These are phyloP conservation scores for Hansenula lynferdii DNA, from an alignment of 1,139 yeast species.

Conservation along the genomic window DNA sequence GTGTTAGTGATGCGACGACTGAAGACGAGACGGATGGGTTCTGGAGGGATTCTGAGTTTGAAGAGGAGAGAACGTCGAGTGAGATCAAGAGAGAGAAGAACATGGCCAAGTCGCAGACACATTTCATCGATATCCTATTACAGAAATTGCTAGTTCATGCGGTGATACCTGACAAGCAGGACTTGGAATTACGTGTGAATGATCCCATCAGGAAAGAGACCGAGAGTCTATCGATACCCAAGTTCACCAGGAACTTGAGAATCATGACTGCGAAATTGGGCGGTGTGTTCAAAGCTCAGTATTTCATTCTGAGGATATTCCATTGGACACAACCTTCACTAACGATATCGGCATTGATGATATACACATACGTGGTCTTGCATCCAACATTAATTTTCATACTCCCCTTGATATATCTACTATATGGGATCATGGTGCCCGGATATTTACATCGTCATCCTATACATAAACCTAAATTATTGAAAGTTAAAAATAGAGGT, in stretches of 20 bases:
- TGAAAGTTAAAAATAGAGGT: conserved; percentile 46
- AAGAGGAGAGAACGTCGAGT: conserved; percentile 13
- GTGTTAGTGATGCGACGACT: conserved; percentile 15
- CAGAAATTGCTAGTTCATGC: conserved; percentile 47
- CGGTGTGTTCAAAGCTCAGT: conserved; percentile 48
- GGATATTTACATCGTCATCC: conserved; percentile 74
- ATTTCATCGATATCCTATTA: conserved; percentile 54
- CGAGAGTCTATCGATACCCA: conserved; percentile 47
- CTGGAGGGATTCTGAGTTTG: conserved; percentile 17
- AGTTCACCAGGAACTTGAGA: conserved; percentile 46
- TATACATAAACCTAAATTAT: conserved; percentile 38
- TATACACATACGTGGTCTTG: conserved; percentile 55
- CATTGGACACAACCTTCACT: conserved; percentile 62
- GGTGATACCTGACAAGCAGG: conserved; percentile 41
- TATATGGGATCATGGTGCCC: conserved; percentile 62
- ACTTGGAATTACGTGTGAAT: conserved; percentile 37
- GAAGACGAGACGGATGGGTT: conserved; percentile 23
- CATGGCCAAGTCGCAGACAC: conserved; percentile 27
- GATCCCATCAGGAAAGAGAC: conserved; percentile 41
- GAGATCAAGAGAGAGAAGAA: conserved; percentile 10
- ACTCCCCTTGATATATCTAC: conserved; percentile 54
- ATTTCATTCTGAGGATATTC: conserved; percentile 46
- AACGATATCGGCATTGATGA: conserved; percentile 46
- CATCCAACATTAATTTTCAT: conserved; percentile 68
- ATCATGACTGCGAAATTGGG: conserved; percentile 50